A percentile compares a stretch with the other conserved stretches of the same genome.
These are phyloP conservation scores for Polyplosphaeria fusca DNA, from an alignment of 495 filamentous ascomycete genomes.

Conservation along the genomic window DNA sequence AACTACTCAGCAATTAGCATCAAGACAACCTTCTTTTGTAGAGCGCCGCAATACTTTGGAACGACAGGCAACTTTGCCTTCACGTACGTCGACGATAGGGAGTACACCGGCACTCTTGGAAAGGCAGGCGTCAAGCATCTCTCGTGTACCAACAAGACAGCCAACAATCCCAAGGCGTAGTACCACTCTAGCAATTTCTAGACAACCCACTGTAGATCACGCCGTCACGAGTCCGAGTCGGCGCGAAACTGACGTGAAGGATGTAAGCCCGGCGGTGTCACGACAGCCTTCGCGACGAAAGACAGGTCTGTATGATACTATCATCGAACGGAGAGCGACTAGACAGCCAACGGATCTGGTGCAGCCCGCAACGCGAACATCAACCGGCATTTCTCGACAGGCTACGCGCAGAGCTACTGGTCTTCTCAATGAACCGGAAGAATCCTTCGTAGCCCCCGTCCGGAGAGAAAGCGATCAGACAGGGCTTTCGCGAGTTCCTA, in stretches of 20 bases:
- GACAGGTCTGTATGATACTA: not conserved
- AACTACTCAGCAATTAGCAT: no score
- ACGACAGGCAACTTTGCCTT: not conserved
- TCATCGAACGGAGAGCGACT: not conserved
- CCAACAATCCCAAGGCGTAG: not conserved
- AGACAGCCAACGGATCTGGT: not conserved
- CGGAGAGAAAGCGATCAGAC: not conserved
- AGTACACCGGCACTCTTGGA: not conserved
- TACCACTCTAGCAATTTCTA: not conserved
- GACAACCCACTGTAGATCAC: not conserved
- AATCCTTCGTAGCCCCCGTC: not conserved
- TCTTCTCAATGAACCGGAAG: not conserved
- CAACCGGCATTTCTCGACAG: not conserved
- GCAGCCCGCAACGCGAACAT: not conserved
- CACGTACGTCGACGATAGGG: not conserved
- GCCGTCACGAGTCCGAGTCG: not conserved
- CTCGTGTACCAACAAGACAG: not conserved
- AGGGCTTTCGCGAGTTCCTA: not conserved
- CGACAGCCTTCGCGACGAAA: not conserved
- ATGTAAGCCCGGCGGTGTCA: no score
- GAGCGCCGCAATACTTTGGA: constrained; percentile 1
- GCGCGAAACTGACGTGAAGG: no score
- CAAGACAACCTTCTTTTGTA: not conserved
- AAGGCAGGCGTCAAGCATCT: not conserved
- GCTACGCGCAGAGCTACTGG: not conserved